Base-by-base conservation (phyloP, 2,329 filamentous ascomycete genomes). In the Penicillium hesseltinei region DNA sequence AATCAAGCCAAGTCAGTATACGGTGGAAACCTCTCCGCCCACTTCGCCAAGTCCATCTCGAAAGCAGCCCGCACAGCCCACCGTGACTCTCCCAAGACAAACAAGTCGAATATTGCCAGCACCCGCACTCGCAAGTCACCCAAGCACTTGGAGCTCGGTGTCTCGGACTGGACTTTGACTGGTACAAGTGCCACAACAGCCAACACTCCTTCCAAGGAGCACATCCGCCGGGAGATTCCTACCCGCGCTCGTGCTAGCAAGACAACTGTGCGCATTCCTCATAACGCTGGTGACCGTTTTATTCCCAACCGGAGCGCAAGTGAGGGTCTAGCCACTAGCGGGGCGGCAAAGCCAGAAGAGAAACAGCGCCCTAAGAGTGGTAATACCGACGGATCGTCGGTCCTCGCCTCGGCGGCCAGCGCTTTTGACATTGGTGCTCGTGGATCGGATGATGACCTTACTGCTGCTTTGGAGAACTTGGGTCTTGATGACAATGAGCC, bases 241-340 rank as follows among this genome's bases (percentile, higher is more conserved):
- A 69, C 73, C 46, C 75, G 81, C 31, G 67, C 79, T 66, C 77
- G 80, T 52, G 66, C 74, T 29, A 75, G 76, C 70, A 95, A 95
- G 84, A 93, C 90, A 15, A 91, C 89, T 1, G 75, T 92, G 57
- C 88, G 85, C 55, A 78, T 84, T 67, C 73, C 80, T 29, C 77
- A 83, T 75, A 94, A 93, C 68, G 83, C 85, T 47, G 91, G 88
- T 39, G 94, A 99, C 75, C 88, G 94, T 52, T 99, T 97, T 81
- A 97, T 99, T 66, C 93, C 94, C 66, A 97, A 96, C 81, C 89
- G 94, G 33, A 84, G 84, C 49, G 90, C 92, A 63, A 96, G 92
- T 80, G 94, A 95, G 51, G 92, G 89, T 55, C 89, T 96, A 71
- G 82, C 88, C 70, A 92, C 92, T 66, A 84, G 84, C 58, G 91